Percentiles rank a stretch among this genome's conserved stretches.
Conservation (phyloP, 1,139 yeast species). For the Taphrina communis region DNA sequence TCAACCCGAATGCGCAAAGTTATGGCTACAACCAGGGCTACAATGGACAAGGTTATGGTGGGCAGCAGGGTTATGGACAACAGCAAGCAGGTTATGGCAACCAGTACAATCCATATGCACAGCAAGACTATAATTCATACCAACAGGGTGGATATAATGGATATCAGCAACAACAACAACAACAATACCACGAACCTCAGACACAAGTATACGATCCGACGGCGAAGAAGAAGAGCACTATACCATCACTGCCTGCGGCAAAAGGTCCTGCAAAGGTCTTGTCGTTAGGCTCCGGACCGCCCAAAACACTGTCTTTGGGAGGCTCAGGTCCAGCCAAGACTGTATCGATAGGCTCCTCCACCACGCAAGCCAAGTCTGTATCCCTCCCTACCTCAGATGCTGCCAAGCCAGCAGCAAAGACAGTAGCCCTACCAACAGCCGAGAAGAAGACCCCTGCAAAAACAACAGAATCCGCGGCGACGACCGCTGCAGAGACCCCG, state of each 20-base stretch:
- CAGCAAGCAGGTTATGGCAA: conserved; percentile 51
- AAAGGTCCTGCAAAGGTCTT: conserved; percentile 42
- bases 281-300: conserved; percentile 38
- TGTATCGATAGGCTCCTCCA: conserved; percentile 25
- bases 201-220: conserved; percentile 28
- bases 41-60: conserved; percentile 33
- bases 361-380: conserved; percentile 27
- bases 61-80: conserved; percentile 49
- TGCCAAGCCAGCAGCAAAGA: conserved; percentile 33
- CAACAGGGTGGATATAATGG: conserved; percentile 62
- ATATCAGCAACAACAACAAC: conserved; percentile 34
- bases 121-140: conserved; percentile 47
- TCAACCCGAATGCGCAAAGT: conserved; percentile 37
- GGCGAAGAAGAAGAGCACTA: conserved; percentile 26
- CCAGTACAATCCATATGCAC: conserved; percentile 49
- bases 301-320: conserved; percentile 34
- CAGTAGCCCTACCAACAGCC: conserved; percentile 44
- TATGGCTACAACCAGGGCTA: conserved; percentile 31
- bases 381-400: conserved; percentile 25
- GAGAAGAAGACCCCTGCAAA: conserved; percentile 45
- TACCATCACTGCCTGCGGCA: conserved; percentile 31
- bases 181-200: conserved; percentile 37
- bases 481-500: conserved; percentile 35
- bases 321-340: conserved; percentile 40
- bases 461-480: conserved; percentile 38